A percentile compares a stretch with the other conserved stretches of the same genome.
Conservation (phyloP, 2,329 filamentous ascomycete species). For the Cladosporium velox region DNA sequence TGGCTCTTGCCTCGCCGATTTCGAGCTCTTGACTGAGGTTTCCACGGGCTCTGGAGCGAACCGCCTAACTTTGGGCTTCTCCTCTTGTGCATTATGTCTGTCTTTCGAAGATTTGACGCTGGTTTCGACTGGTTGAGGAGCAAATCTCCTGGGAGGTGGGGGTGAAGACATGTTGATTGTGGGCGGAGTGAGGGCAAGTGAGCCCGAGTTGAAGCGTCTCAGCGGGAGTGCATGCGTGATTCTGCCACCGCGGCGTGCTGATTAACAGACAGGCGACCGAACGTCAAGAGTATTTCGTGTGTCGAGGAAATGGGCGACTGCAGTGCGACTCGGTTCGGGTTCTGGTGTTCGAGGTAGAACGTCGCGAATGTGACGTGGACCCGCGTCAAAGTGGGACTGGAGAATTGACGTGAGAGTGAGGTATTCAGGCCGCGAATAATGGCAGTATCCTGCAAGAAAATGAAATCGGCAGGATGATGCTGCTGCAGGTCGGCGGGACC, state of each 20-base stretch:
- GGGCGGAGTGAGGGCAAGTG: neutral
- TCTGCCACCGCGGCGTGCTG: neutral
- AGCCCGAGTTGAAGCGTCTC: neutral
- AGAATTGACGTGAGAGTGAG: slow-evolving; percentile 9
- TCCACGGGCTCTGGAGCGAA: slow-evolving; percentile 73
- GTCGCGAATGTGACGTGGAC: slow-evolving; percentile 1
- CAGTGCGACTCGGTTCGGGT: neutral
- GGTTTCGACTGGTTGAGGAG: slow-evolving; percentile 71
- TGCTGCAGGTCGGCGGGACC: slow-evolving; percentile 4
- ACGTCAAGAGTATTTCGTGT: neutral
- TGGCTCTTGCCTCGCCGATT: slow-evolving; percentile 15
- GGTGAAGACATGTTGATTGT: slow-evolving; percentile 24
- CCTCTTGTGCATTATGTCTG: slow-evolving; percentile 31
- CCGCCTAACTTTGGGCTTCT: slow-evolving; percentile 41
- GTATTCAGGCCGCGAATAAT: neutral
- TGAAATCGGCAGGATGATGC: neutral
- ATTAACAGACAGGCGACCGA: neutral
- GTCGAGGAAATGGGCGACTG: neutral
- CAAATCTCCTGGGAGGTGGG: slow-evolving; percentile 54
- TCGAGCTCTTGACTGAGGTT: slow-evolving; percentile 57
- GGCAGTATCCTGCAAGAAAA: neutral
- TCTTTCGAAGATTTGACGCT: slow-evolving; percentile 58
- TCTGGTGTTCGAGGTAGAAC: neutral
- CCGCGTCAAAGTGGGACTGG: neutral
- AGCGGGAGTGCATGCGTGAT: neutral